Percentiles rank a stretch among this genome's conserved stretches.
These are phyloP conservation scores for Lathyrus aphaca DNA, from an alignment of 306 rosid species.

Conservation along the genomic window DNA sequence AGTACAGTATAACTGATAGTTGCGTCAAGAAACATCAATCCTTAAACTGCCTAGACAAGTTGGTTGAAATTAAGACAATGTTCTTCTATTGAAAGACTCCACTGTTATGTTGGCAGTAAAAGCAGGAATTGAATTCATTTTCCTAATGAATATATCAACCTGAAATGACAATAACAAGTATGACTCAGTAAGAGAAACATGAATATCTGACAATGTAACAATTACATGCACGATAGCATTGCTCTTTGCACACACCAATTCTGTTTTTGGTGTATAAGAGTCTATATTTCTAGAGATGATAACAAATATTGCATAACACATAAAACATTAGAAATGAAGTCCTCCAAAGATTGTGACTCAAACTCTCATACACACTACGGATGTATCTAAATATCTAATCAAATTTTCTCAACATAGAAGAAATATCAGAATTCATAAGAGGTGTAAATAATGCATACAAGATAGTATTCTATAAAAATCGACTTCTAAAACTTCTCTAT, in stretches of 20 bases:
- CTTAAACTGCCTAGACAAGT: conserved; percentile 19
- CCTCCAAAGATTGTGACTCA: neutral
- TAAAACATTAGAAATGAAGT: no score
- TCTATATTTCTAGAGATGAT: neutral
- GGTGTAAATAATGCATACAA: neutral
- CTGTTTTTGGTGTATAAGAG: neutral
- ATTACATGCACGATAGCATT: conserved; percentile 25
- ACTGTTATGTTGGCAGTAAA: conserved; percentile 95
- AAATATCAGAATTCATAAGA: conserved; percentile 29
- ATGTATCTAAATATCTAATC: conserved; percentile 19
- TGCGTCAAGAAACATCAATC: conserved; percentile 28
- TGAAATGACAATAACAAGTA: conserved; percentile 46
- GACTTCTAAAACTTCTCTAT: neutral
- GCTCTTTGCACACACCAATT: conserved; percentile 13
- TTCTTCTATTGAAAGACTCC: conserved; percentile 91
- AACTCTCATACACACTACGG: neutral
- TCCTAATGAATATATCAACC: conserved; percentile 88
- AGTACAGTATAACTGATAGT: conserved; percentile 23
- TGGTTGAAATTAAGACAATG: conserved; percentile 55
- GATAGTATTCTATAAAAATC: conserved; percentile 19
- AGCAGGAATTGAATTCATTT: conserved; percentile 94
- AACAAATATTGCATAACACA: neutral
- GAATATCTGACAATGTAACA: conserved; percentile 37
- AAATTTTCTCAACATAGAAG: conserved; percentile 20
- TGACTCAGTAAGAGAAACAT: conserved; percentile 3